phyloP scores from a whole-genome alignment of 2,329 filamentous ascomycete species.

The Calonectria honghensis region DNA sequence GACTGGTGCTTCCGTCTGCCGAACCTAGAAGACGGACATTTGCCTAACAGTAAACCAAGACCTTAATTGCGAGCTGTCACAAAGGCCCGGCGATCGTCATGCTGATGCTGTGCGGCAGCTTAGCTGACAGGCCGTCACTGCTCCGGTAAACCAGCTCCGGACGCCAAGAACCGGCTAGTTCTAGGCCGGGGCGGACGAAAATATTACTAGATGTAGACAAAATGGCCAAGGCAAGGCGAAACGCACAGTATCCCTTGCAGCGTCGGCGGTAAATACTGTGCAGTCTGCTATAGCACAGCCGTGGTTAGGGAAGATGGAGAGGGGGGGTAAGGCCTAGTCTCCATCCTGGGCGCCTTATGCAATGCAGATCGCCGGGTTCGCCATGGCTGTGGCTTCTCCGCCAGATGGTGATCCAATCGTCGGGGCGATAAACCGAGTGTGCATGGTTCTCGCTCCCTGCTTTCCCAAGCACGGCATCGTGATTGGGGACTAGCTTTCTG shows the following conservation, averaged over 20 bases:
- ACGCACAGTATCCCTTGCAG: constrained; percentile 16
- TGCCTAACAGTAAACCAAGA: constrained; percentile 2
- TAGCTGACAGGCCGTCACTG: neutral
- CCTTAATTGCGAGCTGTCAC: neutral
- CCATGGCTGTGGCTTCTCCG: constrained; percentile 15
- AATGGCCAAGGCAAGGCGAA: constrained; percentile 1
- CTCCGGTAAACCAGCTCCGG: constrained; percentile 3
- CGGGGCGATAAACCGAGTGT: neutral
- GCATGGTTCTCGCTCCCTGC: neutral
- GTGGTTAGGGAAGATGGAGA: neutral
- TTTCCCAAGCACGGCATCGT: neutral
- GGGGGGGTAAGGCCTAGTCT: constrained; percentile 4
- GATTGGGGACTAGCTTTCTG: neutral
- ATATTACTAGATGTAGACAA: neutral
- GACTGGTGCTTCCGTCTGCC: constrained; percentile 5
- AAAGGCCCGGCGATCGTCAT: neutral
- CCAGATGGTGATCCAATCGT: neutral
- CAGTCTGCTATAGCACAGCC: neutral
- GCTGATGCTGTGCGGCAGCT: neutral
- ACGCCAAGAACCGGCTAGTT: neutral
- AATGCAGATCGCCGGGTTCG: constrained; percentile 19
- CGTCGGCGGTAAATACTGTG: neutral
- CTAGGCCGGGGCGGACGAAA: neutral
- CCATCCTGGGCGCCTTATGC: constrained; percentile 19
- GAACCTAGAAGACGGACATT: constrained; percentile 13